Conservation (phyloP, 2,329 filamentous ascomycete genomes). For the Mycosphaerella sp. region DNA sequence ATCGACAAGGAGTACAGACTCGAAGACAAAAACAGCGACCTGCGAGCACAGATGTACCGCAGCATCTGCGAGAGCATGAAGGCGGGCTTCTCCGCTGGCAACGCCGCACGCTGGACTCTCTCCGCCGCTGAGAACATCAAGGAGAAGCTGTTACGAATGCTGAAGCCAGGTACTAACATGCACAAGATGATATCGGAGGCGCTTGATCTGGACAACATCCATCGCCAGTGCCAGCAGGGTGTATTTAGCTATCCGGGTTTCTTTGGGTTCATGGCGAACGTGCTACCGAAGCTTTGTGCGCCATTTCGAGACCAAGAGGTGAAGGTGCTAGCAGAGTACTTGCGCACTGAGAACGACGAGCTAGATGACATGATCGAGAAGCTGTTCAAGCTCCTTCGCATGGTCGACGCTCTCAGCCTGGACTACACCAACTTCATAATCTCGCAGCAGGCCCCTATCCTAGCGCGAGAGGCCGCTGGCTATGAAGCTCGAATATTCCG, state of each 20-base stretch:
- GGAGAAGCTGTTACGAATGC: slow-evolving; percentile 64
- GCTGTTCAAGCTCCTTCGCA: slow-evolving; percentile 66
- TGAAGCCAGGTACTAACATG: slow-evolving; percentile 66
- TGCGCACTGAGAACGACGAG: slow-evolving; percentile 33
- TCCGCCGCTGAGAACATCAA: slow-evolving; percentile 65
- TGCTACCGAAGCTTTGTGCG: slow-evolving; percentile 73
- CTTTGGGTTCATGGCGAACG: slow-evolving; percentile 66
- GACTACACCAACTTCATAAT: slow-evolving; percentile 80
- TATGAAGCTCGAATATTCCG: slow-evolving; percentile 71
- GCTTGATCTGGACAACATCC: slow-evolving; percentile 65
- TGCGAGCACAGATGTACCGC: slow-evolving; percentile 55
- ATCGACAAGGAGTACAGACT: slow-evolving; percentile 75
- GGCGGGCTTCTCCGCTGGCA: slow-evolving; percentile 56
- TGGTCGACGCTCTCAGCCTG: slow-evolving; percentile 70
- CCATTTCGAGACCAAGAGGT: slow-evolving; percentile 74
- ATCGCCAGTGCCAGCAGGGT: slow-evolving; percentile 62
- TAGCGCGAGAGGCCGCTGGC: slow-evolving; percentile 63
- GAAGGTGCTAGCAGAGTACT: slow-evolving; percentile 59
- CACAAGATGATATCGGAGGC: slow-evolving; percentile 68
- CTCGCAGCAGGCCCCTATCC: slow-evolving; percentile 61
- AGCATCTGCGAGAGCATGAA: slow-evolving; percentile 57
- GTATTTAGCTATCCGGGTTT: slow-evolving; percentile 77
- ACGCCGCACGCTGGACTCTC: slow-evolving; percentile 62
- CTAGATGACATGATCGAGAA: slow-evolving; percentile 65
- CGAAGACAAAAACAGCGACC: slow-evolving; percentile 51